Evolutionary conservation across 1,284 basidiomycete species (phyloP).

Genomic region (Amylostereum chailletii): DNA sequence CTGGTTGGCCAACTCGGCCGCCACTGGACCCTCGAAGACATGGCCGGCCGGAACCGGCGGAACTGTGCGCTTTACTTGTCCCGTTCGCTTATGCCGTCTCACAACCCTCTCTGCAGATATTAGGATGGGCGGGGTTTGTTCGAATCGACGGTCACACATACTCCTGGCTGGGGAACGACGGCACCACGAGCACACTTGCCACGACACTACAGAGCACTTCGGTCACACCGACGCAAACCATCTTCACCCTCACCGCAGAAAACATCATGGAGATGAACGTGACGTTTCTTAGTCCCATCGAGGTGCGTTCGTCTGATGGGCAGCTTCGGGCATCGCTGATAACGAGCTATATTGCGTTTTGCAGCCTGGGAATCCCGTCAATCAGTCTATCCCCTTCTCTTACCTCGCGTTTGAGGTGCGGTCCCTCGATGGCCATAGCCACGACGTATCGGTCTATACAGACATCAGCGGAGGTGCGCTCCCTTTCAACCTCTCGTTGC

Average conservation of each 20-base stretch:
- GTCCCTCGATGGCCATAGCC: slow-evolving; percentile 24
- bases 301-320: not conserved
- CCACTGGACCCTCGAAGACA: too few species aligned
- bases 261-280: not conserved
- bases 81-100: not conserved
- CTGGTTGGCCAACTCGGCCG: not conserved
- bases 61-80: too few species aligned
- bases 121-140: not conserved
- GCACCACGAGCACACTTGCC: not conserved
- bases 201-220: not conserved
- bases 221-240: not conserved
- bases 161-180: not conserved
- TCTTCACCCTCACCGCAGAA: not conserved
- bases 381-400: slow-evolving; percentile 32
- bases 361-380: slow-evolving; percentile 16
- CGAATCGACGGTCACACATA: not conserved
- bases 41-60: too few species aligned
- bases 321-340: not conserved
- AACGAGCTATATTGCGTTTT: not conserved
- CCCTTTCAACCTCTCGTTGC: not conserved
- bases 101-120: not conserved
- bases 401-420: slow-evolving; percentile 28
- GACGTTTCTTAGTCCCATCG: not conserved
- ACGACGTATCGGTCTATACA: slow-evolving; percentile 28
- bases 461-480: slow-evolving; percentile 21